A percentile compares a stretch with the other conserved stretches of the same genome.
Evolutionary conservation across 768 basidiomycete genomes (phyloP).

Genomic region (Kwoniella dendrophila): DNA sequence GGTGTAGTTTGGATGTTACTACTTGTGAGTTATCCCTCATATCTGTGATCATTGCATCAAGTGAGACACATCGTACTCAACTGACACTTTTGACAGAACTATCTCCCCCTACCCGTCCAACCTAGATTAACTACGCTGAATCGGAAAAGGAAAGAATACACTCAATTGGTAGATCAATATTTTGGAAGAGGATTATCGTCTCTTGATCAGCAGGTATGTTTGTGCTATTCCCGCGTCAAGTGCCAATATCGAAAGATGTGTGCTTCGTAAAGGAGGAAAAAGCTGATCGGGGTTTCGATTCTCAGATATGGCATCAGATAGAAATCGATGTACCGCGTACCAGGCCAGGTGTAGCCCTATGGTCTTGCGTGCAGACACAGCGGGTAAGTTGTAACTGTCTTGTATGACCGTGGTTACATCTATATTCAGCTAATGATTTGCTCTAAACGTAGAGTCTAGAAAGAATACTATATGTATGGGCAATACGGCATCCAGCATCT

Average conservation of each 20-base stretch:
- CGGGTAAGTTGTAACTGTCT: constrained; percentile 63
- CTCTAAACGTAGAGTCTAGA: constrained; percentile 71
- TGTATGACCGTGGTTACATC: no score
- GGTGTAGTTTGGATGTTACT: constrained; percentile 93
- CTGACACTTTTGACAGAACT: constrained; percentile 65
- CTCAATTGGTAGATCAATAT: constrained; percentile 81
- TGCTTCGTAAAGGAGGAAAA: no score
- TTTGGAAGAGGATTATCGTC: constrained; percentile 83
- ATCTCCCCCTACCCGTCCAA: constrained; percentile 80
- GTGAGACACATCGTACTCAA: not conserved
- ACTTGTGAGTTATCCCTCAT: constrained; percentile 76
- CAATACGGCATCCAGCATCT: constrained; percentile 95
- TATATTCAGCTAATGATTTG: not conserved
- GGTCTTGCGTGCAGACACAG: constrained; percentile 89
- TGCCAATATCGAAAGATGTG: no score
- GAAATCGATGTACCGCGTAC: constrained; percentile 97
- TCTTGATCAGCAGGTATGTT: constrained; percentile 70
- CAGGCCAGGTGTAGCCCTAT: constrained; percentile 82
- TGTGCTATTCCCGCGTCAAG: no score
- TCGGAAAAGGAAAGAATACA: constrained; percentile 89
- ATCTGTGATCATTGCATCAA: no score
- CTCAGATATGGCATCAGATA: constrained; percentile 96
- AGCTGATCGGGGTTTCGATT: not conserved
- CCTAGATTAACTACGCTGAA: constrained; percentile 74
- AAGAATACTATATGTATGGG: constrained; percentile 96